phyloP scores from a whole-genome alignment of 2,329 filamentous ascomycete species.

The Ophiostoma triangulosporum region DNA sequence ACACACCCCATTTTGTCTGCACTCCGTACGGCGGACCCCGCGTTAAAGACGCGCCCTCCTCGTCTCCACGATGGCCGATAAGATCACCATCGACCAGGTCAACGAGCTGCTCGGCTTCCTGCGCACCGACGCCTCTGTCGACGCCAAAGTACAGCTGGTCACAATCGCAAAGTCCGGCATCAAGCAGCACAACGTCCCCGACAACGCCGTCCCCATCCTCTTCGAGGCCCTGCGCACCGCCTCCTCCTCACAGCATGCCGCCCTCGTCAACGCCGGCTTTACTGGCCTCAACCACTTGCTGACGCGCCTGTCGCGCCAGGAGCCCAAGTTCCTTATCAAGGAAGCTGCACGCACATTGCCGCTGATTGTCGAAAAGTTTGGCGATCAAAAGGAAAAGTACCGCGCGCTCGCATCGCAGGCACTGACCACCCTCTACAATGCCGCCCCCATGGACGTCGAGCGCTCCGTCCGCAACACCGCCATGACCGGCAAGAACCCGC shows the following conservation, averaged over 20 bases:
- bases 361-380: conserved; percentile 69
- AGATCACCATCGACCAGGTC: conserved; percentile 26
- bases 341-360: conserved; percentile 60
- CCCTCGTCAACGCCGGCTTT: conserved; percentile 70
- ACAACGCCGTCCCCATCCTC: conserved; percentile 53
- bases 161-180: conserved; percentile 72
- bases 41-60: background rate
- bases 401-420: conserved; percentile 61
- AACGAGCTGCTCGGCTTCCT: conserved; percentile 26
- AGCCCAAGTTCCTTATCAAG: conserved; percentile 57
- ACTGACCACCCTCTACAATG: conserved; percentile 62
- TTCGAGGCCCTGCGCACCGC: conserved; percentile 73
- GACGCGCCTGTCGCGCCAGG: conserved; percentile 74
- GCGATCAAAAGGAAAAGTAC: conserved; percentile 78
- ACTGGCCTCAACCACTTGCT: conserved; percentile 78
- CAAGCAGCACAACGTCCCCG: conserved; percentile 84
- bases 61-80: conserved; percentile 21
- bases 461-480: conserved; percentile 64
- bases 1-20: too few species aligned
- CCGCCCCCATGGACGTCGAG: conserved; percentile 62
- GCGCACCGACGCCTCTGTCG: conserved; percentile 42
- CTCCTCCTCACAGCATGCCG: conserved; percentile 61
- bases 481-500: conserved; percentile 65
- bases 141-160: conserved; percentile 50
- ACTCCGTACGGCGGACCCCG: background rate